phyloP scores from a whole-genome alignment of 129 eudicot genomes.

The Helianthus annuus region DNA sequence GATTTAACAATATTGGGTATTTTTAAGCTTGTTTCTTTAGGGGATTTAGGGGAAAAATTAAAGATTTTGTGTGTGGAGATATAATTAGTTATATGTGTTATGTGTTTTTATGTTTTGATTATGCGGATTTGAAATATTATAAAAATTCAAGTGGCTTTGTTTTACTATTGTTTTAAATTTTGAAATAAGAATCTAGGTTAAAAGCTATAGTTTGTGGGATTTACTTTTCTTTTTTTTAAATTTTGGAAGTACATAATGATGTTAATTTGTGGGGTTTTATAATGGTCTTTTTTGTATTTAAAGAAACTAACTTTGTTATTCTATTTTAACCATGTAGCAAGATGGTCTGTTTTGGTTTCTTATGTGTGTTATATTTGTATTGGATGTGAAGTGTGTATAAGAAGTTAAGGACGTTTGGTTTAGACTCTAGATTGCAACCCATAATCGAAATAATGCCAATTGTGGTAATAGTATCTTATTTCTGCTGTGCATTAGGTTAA shows the following conservation, averaged over 20 bases:
- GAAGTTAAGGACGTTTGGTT: not conserved
- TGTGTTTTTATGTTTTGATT: not conserved
- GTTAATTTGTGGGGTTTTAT: too few species aligned
- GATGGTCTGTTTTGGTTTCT: too few species aligned
- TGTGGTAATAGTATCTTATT: not conserved
- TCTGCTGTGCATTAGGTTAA: conserved; percentile 44
- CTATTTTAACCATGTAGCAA: not conserved
- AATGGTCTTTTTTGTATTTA: too few species aligned
- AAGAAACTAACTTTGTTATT: not conserved
- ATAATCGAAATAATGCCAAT: not conserved
- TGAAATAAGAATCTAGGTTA: conserved; percentile 10
- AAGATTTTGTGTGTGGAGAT: not conserved
- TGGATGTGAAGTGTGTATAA: conserved; percentile 3
- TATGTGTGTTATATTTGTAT: conserved; percentile 13
- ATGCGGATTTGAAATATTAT: conserved; percentile 20
- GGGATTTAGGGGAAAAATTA: conserved; percentile 6
- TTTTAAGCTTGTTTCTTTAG: conserved; percentile 4
- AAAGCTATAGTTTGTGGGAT: not conserved
- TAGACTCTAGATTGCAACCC: not conserved
- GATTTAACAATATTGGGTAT: too few species aligned
- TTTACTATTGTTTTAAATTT: not conserved
- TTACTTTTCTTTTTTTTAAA: not conserved
- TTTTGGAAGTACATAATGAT: not conserved
- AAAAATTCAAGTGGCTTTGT: conserved; percentile 1
- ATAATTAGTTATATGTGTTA: not conserved